A percentile compares a stretch with the other conserved stretches of the same genome.
Evolutionary conservation across 192 early-diverging fungal species (phyloP).

Genomic region (Pilobolus umbonatus): DNA sequence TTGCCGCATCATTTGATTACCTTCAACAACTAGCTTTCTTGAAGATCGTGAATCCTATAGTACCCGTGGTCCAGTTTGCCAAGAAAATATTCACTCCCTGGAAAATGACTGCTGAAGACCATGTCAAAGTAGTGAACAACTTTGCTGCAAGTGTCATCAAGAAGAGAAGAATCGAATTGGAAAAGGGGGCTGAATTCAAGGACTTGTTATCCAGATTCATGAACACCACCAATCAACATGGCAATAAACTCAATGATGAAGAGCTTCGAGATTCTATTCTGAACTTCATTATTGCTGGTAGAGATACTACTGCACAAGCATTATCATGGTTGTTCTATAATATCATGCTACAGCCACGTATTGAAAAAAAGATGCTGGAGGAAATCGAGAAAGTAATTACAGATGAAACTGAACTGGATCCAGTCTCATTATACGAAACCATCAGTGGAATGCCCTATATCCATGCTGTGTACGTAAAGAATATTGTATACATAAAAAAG

Average conservation of each 20-base stretch:
- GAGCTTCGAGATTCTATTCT: constrained; percentile 35
- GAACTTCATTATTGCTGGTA: constrained; percentile 39
- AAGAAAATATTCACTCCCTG: constrained; percentile 13
- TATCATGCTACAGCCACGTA: constrained; percentile 36
- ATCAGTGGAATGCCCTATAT: constrained; percentile 31
- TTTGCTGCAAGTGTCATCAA: constrained; percentile 26
- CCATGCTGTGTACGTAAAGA: constrained; percentile 28
- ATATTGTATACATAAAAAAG: neutral
- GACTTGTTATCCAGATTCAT: constrained; percentile 35
- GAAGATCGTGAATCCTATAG: constrained; percentile 31
- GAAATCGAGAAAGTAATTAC: constrained; percentile 33
- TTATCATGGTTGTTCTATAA: constrained; percentile 48
- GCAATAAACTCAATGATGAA: constrained; percentile 15
- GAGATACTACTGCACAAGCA: constrained; percentile 51
- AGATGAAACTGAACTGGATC: constrained; percentile 23
- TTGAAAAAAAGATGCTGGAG: constrained; percentile 39
- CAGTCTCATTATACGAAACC: constrained; percentile 25
- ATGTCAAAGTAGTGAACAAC: constrained; percentile 20
- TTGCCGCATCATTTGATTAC: constrained; percentile 50
- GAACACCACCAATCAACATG: constrained; percentile 26
- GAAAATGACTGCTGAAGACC: constrained; percentile 16
- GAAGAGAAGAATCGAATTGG: constrained; percentile 29
- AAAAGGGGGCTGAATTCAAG: neutral
- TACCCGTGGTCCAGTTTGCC: neutral
- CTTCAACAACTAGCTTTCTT: constrained; percentile 33